These are phyloP conservation scores for Pichia sp. DNA, from an alignment of 1,139 yeast genomes.

Conservation along the genomic window DNA sequence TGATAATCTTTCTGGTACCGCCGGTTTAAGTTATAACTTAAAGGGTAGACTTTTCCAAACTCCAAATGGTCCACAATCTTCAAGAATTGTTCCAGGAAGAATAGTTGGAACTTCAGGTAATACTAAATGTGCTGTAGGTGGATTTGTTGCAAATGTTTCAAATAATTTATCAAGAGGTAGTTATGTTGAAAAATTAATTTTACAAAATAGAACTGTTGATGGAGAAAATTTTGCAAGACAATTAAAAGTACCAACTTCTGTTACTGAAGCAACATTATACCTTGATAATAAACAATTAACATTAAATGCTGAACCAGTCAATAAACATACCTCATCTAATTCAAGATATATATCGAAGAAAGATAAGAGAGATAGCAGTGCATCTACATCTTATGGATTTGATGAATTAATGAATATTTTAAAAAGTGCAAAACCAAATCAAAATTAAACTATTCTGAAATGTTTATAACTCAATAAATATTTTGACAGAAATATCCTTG, in stretches of 20 bases:
- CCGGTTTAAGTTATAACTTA: constrained; percentile 65
- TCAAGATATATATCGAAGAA: constrained; percentile 1
- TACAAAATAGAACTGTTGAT: constrained; percentile 19
- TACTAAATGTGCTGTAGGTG: constrained; percentile 64
- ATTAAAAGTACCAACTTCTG: constrained; percentile 22
- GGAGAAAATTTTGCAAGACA: constrained; percentile 24
- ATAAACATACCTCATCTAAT: neutral
- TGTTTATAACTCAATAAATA: no score
- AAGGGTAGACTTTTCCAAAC: constrained; percentile 68
- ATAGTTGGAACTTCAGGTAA: constrained; percentile 38
- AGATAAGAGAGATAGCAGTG: neutral
- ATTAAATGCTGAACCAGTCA: constrained; percentile 23
- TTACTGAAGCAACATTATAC: constrained; percentile 21
- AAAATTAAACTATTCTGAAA: neutral
- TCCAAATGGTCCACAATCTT: constrained; percentile 65
- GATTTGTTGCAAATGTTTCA: constrained; percentile 45
- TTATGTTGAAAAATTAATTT: constrained; percentile 19
- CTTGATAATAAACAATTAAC: constrained; percentile 19
- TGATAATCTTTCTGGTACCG: constrained; percentile 47
- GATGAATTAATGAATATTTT: constrained; percentile 4
- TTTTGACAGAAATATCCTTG: neutral
- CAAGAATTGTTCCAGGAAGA: constrained; percentile 67
- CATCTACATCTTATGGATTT: neutral
- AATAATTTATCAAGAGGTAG: constrained; percentile 20
- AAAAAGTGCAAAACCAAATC: constrained; percentile 1